These are phyloP conservation scores for Elsinoe fawcettii DNA, from an alignment of 2,329 filamentous ascomycete species.

Conservation along the genomic window DNA sequence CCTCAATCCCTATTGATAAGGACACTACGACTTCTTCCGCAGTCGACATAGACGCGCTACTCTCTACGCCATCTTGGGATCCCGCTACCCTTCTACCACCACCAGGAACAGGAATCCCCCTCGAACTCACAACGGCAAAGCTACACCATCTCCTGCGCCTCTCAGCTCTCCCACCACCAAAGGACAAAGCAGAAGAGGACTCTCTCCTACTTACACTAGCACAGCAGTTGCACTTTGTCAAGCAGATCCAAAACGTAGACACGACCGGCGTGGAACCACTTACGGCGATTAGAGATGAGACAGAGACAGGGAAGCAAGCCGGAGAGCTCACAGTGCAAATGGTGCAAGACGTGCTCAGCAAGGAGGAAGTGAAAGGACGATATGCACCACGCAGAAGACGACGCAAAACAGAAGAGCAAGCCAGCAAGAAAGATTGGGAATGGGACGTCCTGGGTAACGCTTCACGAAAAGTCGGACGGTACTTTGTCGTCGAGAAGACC, in stretches of 20 bases:
- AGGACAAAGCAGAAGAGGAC: slow-evolving; percentile 53
- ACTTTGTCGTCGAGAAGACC: slow-evolving; percentile 67
- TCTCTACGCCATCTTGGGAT: slow-evolving; percentile 74
- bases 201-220: slow-evolving; percentile 67
- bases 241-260: slow-evolving; percentile 71
- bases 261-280: slow-evolving; percentile 66
- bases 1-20: not conserved
- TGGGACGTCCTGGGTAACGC: slow-evolving; percentile 67
- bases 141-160: slow-evolving; percentile 80
- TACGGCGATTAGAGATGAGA: slow-evolving; percentile 74
- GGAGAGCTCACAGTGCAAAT: slow-evolving; percentile 53
- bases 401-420: slow-evolving; percentile 33
- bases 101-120: slow-evolving; percentile 23
- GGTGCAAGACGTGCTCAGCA: slow-evolving; percentile 48
- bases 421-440: slow-evolving; percentile 45
- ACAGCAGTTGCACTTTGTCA: slow-evolving; percentile 85
- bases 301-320: slow-evolving; percentile 46
- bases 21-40: not conserved
- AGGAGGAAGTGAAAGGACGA: slow-evolving; percentile 55
- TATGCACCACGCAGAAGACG: slow-evolving; percentile 44
- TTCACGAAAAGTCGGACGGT: slow-evolving; percentile 58
- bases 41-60: slow-evolving; percentile 26
- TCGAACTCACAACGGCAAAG: slow-evolving; percentile 54
- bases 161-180: slow-evolving; percentile 73
- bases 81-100: slow-evolving; percentile 63